These are phyloP conservation scores for Lactarius psammicola DNA, from an alignment of 768 basidiomycete genomes.

Conservation along the genomic window DNA sequence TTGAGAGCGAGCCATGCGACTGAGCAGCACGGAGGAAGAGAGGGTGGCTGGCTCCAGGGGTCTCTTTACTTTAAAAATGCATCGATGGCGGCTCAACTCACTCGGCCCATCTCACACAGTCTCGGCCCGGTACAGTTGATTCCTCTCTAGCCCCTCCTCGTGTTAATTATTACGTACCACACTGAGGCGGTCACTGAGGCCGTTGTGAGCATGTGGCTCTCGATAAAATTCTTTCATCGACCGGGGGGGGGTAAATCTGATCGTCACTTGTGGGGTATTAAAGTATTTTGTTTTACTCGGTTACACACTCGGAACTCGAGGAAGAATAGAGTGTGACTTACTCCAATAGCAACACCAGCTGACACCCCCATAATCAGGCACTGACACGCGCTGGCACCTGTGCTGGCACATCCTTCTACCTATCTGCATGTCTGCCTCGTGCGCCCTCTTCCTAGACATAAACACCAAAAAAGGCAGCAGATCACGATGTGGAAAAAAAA, in stretches of 20 bases:
- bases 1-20: constrained; percentile 48
- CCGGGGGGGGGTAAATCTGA: too few relatives aligned
- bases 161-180: background rate
- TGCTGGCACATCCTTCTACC: background rate
- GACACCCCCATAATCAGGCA: too few relatives aligned
- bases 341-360: too few relatives aligned
- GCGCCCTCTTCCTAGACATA: background rate
- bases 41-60: background rate
- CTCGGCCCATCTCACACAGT: background rate
- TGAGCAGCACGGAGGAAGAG: constrained; percentile 6
- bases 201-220: too few relatives aligned
- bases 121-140: background rate
- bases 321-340: too few relatives aligned
- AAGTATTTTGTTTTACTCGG: background rate
- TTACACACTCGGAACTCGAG: background rate
- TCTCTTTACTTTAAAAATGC: background rate
- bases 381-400: background rate
- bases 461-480: background rate
- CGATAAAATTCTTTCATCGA: too few relatives aligned
- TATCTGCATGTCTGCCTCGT: background rate
- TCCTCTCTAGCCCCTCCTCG: background rate
- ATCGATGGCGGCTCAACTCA: background rate
- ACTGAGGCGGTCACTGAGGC: too few relatives aligned
- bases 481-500: background rate
- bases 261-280: background rate